phyloP scores from a whole-genome alignment of 768 basidiomycete genomes.

The Coprinellus micaceus region DNA sequence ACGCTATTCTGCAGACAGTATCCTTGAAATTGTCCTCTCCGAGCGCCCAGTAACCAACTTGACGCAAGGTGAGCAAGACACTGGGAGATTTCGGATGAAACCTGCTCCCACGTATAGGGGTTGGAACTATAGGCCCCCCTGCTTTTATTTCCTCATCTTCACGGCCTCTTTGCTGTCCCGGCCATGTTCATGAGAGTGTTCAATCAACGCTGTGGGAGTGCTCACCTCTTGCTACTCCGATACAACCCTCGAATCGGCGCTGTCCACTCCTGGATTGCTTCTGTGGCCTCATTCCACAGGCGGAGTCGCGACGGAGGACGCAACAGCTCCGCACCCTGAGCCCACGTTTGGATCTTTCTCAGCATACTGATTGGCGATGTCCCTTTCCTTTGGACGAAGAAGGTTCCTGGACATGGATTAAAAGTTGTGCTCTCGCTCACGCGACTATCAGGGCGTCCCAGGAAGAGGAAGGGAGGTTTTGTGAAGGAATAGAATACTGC shows the following conservation, averaged over 20 bases:
- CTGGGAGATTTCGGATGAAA: too few relatives aligned
- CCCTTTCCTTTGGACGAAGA: slow-evolving; percentile 35
- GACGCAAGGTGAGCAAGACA: slow-evolving; percentile 10
- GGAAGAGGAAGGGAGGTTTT: slow-evolving; percentile 17
- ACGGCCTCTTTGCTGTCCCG: too few relatives aligned
- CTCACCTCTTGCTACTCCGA: slow-evolving; percentile 25
- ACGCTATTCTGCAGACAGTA: slow-evolving; percentile 16
- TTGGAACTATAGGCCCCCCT: too few relatives aligned
- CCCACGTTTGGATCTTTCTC: slow-evolving; percentile 34
- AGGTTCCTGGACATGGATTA: slow-evolving; percentile 27
- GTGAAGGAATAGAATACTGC: neutral
- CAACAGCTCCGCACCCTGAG: slow-evolving; percentile 41
- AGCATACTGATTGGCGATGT: slow-evolving; percentile 39
- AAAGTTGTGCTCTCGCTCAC: slow-evolving; percentile 10
- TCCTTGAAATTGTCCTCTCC: slow-evolving; percentile 7
- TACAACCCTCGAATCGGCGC: slow-evolving; percentile 34
- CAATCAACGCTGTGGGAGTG: slow-evolving; percentile 4
- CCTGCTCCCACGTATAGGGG: too few relatives aligned
- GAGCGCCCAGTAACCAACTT: slow-evolving; percentile 30
- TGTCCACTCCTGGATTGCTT: slow-evolving; percentile 37
- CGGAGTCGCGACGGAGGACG: slow-evolving; percentile 29
- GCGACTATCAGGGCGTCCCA: slow-evolving; percentile 10
- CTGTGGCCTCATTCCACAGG: slow-evolving; percentile 22
- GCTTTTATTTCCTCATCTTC: too few relatives aligned
- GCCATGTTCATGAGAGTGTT: too few relatives aligned